These are phyloP conservation scores for Boechera retrofracta DNA, from an alignment of 345 rosid genomes.

Conservation along the genomic window DNA sequence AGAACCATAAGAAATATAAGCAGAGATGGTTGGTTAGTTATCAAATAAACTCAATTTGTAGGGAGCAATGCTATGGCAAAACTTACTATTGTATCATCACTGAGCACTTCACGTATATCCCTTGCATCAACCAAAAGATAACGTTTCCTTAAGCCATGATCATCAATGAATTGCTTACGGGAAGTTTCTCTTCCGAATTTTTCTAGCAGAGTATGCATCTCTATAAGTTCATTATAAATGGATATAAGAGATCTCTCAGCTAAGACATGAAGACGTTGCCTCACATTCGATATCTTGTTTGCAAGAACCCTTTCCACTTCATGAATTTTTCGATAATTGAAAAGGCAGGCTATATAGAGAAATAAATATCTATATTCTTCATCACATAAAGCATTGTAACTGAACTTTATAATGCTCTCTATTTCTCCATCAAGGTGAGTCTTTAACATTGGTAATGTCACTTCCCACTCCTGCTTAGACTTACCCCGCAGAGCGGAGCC, in stretches of 20 bases:
- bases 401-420: too few relatives aligned
- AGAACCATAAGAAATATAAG: neutral
- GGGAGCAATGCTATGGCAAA: neutral
- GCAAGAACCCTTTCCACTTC: too few relatives aligned
- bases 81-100: slow-evolving; percentile 10
- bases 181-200: slow-evolving; percentile 33
- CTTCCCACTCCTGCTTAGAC: neutral
- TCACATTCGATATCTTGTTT: too few relatives aligned
- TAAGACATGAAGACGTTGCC: too few relatives aligned
- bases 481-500: neutral
- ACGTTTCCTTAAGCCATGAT: neutral
- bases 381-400: neutral
- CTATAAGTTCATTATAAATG: too few relatives aligned
- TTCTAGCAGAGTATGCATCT: slow-evolving; percentile 36
- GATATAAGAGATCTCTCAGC: too few relatives aligned
- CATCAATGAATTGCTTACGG: neutral
- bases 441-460: too few relatives aligned
- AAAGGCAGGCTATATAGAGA: slow-evolving; percentile 39
- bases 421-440: too few relatives aligned
- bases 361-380: slow-evolving; percentile 16
- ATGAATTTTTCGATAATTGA: too few relatives aligned
- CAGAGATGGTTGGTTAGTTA: neutral
- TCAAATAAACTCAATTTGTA: neutral
- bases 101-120: slow-evolving; percentile 5
- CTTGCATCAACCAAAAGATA: slow-evolving; percentile 22